Base-by-base conservation (phyloP, 1,284 basidiomycete genomes). In the Cutaneotrichosporon spelunceum region DNA sequence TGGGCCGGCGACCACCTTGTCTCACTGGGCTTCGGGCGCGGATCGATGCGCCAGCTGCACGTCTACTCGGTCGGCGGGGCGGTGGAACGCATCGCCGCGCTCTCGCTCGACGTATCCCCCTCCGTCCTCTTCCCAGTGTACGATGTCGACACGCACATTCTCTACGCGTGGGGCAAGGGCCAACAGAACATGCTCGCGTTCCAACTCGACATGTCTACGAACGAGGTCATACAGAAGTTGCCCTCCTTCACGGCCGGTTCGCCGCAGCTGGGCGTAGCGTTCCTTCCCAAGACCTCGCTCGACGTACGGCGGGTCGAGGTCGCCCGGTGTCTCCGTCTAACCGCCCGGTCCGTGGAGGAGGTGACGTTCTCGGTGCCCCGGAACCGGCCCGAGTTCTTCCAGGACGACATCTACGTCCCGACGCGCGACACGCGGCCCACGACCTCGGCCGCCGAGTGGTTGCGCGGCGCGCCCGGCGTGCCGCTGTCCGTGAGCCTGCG, bases 321-420 rank as follows among this genome's bases (percentile, higher is more conserved):
- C n/a, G 70, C 70, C 4, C 71, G 66, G 21, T 73, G 71, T 8
- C 67, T 79, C 30, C 66, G 81, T 27, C 62, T 83, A 57, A 80
- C 80, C 0, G 67, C 72, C 13, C 72, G 70, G 53, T 75, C 74
- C 11, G 63, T 82, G 29, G 78, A 82, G 60, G 71, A 75, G 45
- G 79, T 82, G n/a, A 65, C 72, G 2, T 82, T 82, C 61, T 75
- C 68, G 6, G 76, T 83, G 2, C 80, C 81, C 8, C 68, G 81
- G 16, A 79, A 79, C 48, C 75, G 77, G 67, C 72, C 73, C 16
- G 79, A 81, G 26, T 81, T 77, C 72, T 82, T 82, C 74, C 82
- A 83, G 67, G 78, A 83, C 67, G 82, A 83, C 66, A 79, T 83
- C 33, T 83, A 76, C 53, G 64, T 76, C 0, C 71, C 73, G 1